Conservation (phyloP, 495 filamentous ascomycete species). For the Hypoxylon fragiforme region DNA sequence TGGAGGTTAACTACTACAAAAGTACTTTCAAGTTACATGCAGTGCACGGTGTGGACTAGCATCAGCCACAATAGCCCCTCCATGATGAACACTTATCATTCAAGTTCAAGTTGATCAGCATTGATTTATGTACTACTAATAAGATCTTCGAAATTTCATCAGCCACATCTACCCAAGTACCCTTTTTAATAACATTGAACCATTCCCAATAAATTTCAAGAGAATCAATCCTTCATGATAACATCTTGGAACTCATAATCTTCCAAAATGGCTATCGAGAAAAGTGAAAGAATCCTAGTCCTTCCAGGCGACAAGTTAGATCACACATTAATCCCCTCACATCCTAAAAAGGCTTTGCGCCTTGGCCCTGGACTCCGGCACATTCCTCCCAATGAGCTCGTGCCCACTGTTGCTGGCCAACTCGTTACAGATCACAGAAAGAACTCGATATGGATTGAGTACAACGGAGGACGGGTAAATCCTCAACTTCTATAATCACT, state of each 20-base stretch:
- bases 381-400: slow-evolving; percentile 68
- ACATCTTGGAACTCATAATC: neutral
- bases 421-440: slow-evolving; percentile 75
- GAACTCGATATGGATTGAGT: slow-evolving; percentile 79
- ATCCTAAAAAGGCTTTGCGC: slow-evolving; percentile 68
- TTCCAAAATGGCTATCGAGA: slow-evolving; percentile 43
- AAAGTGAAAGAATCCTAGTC: slow-evolving; percentile 55
- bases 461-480: slow-evolving; percentile 64
- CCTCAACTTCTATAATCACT: neutral
- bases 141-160: no score
- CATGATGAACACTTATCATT: slow-evolving; percentile 14
- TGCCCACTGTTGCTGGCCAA: slow-evolving; percentile 77
- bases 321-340: slow-evolving; percentile 64
- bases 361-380: slow-evolving; percentile 84
- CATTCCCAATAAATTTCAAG: slow-evolving; percentile 1
- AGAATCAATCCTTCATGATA: slow-evolving; percentile 13
- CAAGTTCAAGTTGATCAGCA: no score
- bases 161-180: slow-evolving; percentile 22
- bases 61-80: slow-evolving; percentile 36
- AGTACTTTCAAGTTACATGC: no score
- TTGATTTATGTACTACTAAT: no score
- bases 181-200: no score
- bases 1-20: no score
- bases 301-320: slow-evolving; percentile 80
- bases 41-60: no score